Evolutionary conservation across 176 grass and related monocot species (phyloP).

Genomic region (Tillandsia leiboldiana): DNA sequence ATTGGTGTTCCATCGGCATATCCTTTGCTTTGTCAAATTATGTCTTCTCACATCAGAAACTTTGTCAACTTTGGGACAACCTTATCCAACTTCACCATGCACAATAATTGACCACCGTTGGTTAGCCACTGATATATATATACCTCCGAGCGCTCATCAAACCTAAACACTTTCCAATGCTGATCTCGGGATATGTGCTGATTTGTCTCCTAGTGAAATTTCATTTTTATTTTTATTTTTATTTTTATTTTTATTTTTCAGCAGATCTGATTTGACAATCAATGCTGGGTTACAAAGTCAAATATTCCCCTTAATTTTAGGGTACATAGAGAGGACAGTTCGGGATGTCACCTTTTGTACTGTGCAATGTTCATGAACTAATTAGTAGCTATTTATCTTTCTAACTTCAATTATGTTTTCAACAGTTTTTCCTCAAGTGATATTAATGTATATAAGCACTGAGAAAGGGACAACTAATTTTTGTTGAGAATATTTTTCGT

Average conservation of each 20-base stretch:
- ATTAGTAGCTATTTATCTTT: background rate
- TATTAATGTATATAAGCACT: no score
- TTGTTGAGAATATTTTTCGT: no score
- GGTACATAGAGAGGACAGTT: background rate
- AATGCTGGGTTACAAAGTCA: background rate
- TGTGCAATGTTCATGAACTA: background rate
- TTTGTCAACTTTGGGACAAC: constrained; percentile 4
- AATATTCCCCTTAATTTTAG: background rate
- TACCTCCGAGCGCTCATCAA: background rate
- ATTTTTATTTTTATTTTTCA: background rate
- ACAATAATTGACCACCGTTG: constrained; percentile 2
- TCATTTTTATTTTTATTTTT: background rate
- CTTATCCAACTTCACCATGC: constrained; percentile 9
- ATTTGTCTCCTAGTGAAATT: background rate
- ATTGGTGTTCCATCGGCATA: background rate
- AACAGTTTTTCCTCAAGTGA: background rate
- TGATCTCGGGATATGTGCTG: background rate
- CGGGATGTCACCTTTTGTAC: background rate
- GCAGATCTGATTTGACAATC: background rate
- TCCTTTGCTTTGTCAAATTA: background rate
- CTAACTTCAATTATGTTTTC: background rate
- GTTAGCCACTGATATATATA: background rate
- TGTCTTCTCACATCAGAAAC: constrained; percentile 2
- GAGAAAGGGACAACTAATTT: no score
- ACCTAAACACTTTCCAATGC: constrained; percentile 2